phyloP scores from a whole-genome alignment of 2,329 filamentous ascomycete species.

The Fusarium sp. region DNA sequence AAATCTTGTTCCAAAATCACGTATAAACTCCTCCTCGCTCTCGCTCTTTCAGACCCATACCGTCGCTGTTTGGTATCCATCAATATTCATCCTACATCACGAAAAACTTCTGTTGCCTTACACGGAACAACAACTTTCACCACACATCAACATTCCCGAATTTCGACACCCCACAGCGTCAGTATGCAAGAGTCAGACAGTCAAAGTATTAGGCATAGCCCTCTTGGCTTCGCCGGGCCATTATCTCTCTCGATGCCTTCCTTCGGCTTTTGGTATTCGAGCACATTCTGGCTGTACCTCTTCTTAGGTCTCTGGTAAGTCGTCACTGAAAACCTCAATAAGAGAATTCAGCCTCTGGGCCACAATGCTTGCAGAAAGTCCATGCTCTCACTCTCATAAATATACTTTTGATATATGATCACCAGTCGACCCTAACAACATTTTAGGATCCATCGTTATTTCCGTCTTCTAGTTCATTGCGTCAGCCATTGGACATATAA shows the following conservation, averaged over 20 bases:
- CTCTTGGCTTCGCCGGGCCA: conserved; percentile 35
- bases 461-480: conserved; percentile 86
- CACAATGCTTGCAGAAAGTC: conserved; percentile 1
- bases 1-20: conserved; percentile 29
- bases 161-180: conserved; percentile 24
- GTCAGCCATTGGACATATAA: conserved; percentile 89
- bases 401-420: conserved; percentile 1
- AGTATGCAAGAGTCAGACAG: conserved; percentile 44
- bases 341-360: neutral
- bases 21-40: conserved; percentile 28
- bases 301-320: conserved; percentile 64
- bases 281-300: conserved; percentile 62
- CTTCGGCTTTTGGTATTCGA: conserved; percentile 57
- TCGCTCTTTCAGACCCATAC: conserved; percentile 29
- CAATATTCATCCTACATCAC: conserved; percentile 32
- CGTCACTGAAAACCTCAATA: conserved; percentile 1
- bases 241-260: conserved; percentile 42
- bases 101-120: conserved; percentile 17
- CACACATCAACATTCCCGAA: conserved; percentile 29
- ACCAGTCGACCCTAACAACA: conserved; percentile 35
- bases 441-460: conserved; percentile 84
- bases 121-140: conserved; percentile 42
- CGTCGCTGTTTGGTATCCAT: conserved; percentile 19
- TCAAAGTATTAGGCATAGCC: conserved; percentile 29
- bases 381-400: neutral